Percentiles rank a stretch among this genome's conserved stretches.
These are phyloP conservation scores for Aethionema arabicum DNA, from an alignment of 345 rosid species.

Conservation along the genomic window DNA sequence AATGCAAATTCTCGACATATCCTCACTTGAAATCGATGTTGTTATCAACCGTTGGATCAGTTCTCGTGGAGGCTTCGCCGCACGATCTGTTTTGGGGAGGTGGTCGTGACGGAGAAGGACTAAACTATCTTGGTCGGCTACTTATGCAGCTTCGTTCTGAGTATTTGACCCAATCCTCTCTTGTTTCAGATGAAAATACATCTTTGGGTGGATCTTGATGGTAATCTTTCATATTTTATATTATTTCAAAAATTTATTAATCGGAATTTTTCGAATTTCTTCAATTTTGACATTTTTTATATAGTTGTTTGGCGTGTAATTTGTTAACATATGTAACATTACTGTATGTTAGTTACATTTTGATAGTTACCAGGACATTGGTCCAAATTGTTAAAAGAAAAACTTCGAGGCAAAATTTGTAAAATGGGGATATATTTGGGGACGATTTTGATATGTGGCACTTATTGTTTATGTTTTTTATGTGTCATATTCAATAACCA, in stretches of 20 bases:
- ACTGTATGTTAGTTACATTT: conserved; percentile 16
- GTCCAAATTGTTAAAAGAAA: background rate
- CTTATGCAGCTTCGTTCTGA: conserved; percentile 88
- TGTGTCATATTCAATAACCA: too few relatives aligned
- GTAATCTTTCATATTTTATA: conserved; percentile 16
- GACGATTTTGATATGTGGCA: too few relatives aligned
- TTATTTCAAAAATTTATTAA: background rate
- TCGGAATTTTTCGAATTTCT: conserved; percentile 2
- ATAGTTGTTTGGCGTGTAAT: too few relatives aligned
- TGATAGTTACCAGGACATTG: background rate
- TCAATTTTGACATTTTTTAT: conserved; percentile 18
- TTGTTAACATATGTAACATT: too few relatives aligned
- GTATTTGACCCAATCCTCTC: conserved; percentile 61
- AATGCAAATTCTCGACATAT: conserved; percentile 80
- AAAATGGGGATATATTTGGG: too few relatives aligned
- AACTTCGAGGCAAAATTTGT: too few relatives aligned
- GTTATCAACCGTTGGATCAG: conserved; percentile 73
- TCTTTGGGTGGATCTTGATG: conserved; percentile 3
- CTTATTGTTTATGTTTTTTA: too few relatives aligned
- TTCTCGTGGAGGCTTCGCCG: conserved; percentile 90
- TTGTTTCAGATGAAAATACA: conserved; percentile 42
- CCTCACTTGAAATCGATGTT: conserved; percentile 81
- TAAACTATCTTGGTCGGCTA: conserved; percentile 83
- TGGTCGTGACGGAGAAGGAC: conserved; percentile 94
- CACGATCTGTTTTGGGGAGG: conserved; percentile 97